Evolutionary conservation across 1,284 basidiomycete genomes (phyloP), one percentile per base, ranked within the genome.

Genomic region (Cronartium ribicola): DNA sequence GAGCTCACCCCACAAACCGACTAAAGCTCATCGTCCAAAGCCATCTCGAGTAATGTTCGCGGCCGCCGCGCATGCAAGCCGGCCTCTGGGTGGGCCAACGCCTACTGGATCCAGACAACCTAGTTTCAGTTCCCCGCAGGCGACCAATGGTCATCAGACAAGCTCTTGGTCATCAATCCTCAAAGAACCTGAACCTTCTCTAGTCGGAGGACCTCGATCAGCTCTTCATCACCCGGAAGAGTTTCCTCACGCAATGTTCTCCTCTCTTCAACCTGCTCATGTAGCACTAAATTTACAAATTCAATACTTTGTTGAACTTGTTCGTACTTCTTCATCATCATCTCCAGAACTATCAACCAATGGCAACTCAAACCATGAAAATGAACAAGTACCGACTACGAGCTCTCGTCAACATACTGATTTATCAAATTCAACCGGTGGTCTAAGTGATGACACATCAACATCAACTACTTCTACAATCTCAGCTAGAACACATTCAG

Each of bases 201-300:
- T 55, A 17, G n/a, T 55, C 17, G 51, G n/a, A n/a, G 51, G 51
- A 10, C 51, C n/a, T 4, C n/a, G 29, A n/a, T 20, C 17, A 10
- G 40, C 37, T 6, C 5, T 46, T 36, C 64, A 60, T 14, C 41
- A 71, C 7, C 39, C 60, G 22, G 60, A 65, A 63, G 60, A 64
- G 36, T 65, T 43, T 65, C 62, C 69, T 46, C 69, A 71, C n/a
- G 69, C 60, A 13, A 51, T 63, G 17, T 65, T 71, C 44, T 60
- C 60, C 40, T 81, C 80, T 6, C 78, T 88, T 40, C 85, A 90
- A 64, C 89, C 91, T 17, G 82, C 84, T 1, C 90, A 92, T 78
- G 84, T 94, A 62, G 83, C 84, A 46, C 85, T 94, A 77, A 92
- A 94, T 78, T 85, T 94, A 63, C 89, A 89, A 77, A 89, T 94